Percentiles rank a stretch among this genome's conserved stretches.
These are phyloP conservation scores for Hyphopichia homilentoma DNA, from an alignment of 805 yeast species.

Conservation along the genomic window DNA sequence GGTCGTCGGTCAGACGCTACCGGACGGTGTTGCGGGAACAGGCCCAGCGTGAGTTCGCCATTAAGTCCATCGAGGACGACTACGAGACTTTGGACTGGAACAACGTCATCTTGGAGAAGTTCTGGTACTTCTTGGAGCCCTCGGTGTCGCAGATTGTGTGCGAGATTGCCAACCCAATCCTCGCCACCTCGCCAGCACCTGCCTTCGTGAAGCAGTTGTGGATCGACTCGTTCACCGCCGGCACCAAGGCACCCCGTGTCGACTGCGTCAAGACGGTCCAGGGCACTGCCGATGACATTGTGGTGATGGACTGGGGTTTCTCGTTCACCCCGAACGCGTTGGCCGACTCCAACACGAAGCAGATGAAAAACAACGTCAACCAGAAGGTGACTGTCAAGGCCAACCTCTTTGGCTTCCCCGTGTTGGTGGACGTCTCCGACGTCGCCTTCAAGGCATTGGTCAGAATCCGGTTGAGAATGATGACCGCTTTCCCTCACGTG, in stretches of 20 bases:
- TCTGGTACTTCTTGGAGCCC: conserved; percentile 92
- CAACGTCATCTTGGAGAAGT: conserved; percentile 81
- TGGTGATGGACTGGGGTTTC: conserved; percentile 96
- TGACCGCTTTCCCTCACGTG: conserved; percentile 87
- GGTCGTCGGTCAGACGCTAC: conserved; percentile 79
- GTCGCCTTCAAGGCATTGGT: conserved; percentile 71
- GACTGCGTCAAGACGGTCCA: conserved; percentile 86
- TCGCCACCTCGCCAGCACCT: conserved; percentile 77
- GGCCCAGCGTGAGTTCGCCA: conserved; percentile 81
- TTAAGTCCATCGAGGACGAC: conserved; percentile 78
- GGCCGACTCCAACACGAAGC: conserved; percentile 82
- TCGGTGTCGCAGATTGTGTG: conserved; percentile 80
- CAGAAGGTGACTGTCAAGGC: conserved; percentile 77
- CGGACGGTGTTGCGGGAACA: conserved; percentile 71
- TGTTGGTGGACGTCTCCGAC: conserved; percentile 79
- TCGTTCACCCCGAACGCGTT: conserved; percentile 90
- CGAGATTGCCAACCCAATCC: conserved; percentile 77
- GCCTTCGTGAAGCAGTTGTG: conserved; percentile 78
- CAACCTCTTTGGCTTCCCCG: conserved; percentile 72
- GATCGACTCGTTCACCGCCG: conserved; percentile 86
- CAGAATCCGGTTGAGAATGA: conserved; percentile 84
- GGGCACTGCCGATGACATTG: conserved; percentile 87
- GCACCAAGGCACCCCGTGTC: conserved; percentile 93
- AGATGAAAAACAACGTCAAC: conserved; percentile 77
- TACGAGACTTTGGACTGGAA: conserved; percentile 96